Percentiles rank a stretch among this genome's conserved stretches.
Evolutionary conservation across 2,329 filamentous ascomycete genomes (phyloP).

Genomic region (Colletotrichum australisinense): DNA sequence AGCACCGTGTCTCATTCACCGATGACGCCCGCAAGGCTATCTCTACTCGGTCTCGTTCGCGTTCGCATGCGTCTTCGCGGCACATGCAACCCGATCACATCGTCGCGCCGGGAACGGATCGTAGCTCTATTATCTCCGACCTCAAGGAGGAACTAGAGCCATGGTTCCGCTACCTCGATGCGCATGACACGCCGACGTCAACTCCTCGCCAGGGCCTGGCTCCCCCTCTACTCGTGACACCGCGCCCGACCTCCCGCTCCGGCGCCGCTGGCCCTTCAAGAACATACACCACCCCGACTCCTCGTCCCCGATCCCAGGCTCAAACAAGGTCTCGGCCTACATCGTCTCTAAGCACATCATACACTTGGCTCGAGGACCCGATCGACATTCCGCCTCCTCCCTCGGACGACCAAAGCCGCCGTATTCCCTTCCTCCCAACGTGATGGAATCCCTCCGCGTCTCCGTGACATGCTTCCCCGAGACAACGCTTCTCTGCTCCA

Average conservation of each 20-base stretch:
- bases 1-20: slow-evolving; percentile 25
- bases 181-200: slow-evolving; percentile 4
- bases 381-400: slow-evolving; percentile 28
- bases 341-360: slow-evolving; percentile 25
- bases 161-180: slow-evolving; percentile 36
- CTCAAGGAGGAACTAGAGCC: slow-evolving; percentile 37
- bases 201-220: slow-evolving; percentile 10
- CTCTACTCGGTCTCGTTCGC: slow-evolving; percentile 9
- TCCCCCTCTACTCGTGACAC: slow-evolving; percentile 22
- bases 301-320: slow-evolving; percentile 20
- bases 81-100: slow-evolving; percentile 3
- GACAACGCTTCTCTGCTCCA: slow-evolving; percentile 67
- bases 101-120: slow-evolving; percentile 3
- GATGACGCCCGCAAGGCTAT: slow-evolving; percentile 31
- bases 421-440: slow-evolving; percentile 61
- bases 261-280: not conserved
- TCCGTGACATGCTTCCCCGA: slow-evolving; percentile 69
- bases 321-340: slow-evolving; percentile 21
- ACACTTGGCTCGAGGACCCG: slow-evolving; percentile 37
- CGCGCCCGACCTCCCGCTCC: slow-evolving; percentile 2
- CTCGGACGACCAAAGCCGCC: slow-evolving; percentile 26
- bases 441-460: slow-evolving; percentile 65
- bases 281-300: not conserved
- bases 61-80: slow-evolving; percentile 10
- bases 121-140: slow-evolving; percentile 28